Base-by-base conservation (phyloP, 1,139 yeast genomes). In the Scheffersomyces segobiensis region DNA sequence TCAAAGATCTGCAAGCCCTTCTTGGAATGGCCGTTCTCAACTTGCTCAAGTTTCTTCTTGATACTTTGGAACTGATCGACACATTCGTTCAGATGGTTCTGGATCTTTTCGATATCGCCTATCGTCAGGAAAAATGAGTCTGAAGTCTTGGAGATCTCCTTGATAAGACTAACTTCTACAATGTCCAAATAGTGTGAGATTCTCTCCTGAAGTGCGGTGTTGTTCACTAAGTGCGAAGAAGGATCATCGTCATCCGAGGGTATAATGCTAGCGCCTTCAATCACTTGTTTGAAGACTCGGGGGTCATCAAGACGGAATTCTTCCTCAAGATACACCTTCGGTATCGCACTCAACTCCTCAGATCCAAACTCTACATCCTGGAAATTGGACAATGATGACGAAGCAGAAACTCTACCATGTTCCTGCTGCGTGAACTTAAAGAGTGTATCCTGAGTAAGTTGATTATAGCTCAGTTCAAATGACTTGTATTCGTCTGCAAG, bases 271-370 rank as follows among this genome's bases (percentile, higher is more conserved):
- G 84, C 71, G 54, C 82, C 80, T 56, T 86, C 91, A 47, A 90
- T 82, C 1, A 93, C 97, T 59, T 84, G 79, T 60, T 87, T 87
- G 72, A 95, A 95, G 0, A 88, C 82, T 59, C 97, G 80, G 3
- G 98, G 98, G 69, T 96, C 93, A 68, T 95, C 98, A 50, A 95
- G 79, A 62, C 92, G 82, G 73, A 95, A 95, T 55, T 87, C 83
- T 5, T 83, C 78, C 49, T 83, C 85, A 60, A 88, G 86, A 67
- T 85, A 96, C 1, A 91, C 85, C 4, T 75, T 73, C 0, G 99
- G 98, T 3, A 95, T 84, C 1, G 79, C 67, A 2, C 75, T 57
- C 55, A 67, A 61, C 21, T 65, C 66, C 10, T 65, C 67, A 10
- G 55, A 61, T 10, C 24, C 50, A 48, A 61, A 63, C 7, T 59